phyloP scores from a whole-genome alignment of 2,329 filamentous ascomycete species.

The Botryosphaeria dothidea region DNA sequence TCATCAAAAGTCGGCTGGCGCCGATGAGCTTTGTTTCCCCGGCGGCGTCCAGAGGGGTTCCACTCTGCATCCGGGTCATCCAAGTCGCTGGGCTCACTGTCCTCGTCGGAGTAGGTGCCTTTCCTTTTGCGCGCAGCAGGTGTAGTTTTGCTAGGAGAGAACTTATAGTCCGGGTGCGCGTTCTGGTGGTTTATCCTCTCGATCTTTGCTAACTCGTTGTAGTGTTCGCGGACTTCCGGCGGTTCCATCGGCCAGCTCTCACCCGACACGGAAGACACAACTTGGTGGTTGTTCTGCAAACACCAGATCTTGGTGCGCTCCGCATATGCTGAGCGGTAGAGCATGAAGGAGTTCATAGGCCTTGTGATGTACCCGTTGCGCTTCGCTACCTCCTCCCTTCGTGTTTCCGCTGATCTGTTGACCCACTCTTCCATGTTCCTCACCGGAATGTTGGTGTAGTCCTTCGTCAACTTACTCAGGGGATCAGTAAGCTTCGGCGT shows the following conservation, averaged over 20 bases:
- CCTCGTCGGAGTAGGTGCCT: slow-evolving; percentile 38
- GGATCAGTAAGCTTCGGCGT: slow-evolving; percentile 63
- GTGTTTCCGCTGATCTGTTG: slow-evolving; percentile 65
- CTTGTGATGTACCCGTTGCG: slow-evolving; percentile 80
- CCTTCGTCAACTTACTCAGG: slow-evolving; percentile 69
- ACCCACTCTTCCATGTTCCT: slow-evolving; percentile 82
- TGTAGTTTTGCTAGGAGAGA: slow-evolving; percentile 75
- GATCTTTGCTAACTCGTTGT: slow-evolving; percentile 74
- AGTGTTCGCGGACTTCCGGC: slow-evolving; percentile 69
- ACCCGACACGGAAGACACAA: slow-evolving; percentile 86
- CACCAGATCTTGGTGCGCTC: slow-evolving; percentile 81
- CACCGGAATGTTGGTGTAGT: slow-evolving; percentile 62
- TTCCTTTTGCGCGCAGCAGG: slow-evolving; percentile 51
- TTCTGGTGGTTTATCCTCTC: slow-evolving; percentile 83
- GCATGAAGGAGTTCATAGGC: slow-evolving; percentile 97
- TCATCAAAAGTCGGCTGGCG: slow-evolving; percentile 27
- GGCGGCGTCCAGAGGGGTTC: slow-evolving; percentile 31
- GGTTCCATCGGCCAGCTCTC: slow-evolving; percentile 83
- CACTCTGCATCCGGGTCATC: slow-evolving; percentile 41
- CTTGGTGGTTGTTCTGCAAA: slow-evolving; percentile 86
- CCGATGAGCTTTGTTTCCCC: background rate
- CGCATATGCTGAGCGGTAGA: slow-evolving; percentile 92
- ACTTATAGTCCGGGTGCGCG: slow-evolving; percentile 92
- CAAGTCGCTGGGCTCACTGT: slow-evolving; percentile 44
- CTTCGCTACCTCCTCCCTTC: slow-evolving; percentile 67